Evolutionary conservation across 345 rosid species (phyloP).

Genomic region (Erysimum cheiranthoides): DNA sequence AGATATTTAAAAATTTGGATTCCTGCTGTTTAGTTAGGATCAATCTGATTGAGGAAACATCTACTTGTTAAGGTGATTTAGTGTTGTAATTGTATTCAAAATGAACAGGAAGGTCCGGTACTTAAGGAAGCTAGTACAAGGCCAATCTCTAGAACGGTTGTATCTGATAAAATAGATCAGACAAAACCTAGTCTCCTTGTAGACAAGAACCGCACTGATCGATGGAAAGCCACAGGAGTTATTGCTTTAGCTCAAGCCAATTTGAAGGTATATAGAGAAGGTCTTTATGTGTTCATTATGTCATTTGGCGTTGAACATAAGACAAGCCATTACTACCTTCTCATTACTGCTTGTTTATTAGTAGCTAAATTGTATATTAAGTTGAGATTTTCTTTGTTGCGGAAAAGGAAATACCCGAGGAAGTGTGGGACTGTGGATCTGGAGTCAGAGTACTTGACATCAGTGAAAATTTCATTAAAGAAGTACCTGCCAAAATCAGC

Average conservation of each 20-base stretch:
- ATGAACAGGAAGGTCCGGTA: conserved; percentile 72
- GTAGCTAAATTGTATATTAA: conserved; percentile 6
- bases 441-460: conserved; percentile 68
- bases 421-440: conserved; percentile 75
- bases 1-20: conserved; percentile 11
- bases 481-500: conserved; percentile 60
- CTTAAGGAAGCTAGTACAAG: conserved; percentile 65
- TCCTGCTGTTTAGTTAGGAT: conserved; percentile 14
- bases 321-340: background rate
- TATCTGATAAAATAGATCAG: conserved; percentile 27
- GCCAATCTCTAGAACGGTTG: conserved; percentile 55
- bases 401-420: conserved; percentile 70
- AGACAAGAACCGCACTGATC: conserved; percentile 57
- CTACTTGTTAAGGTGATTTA: background rate
- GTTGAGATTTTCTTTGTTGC: conserved; percentile 27
- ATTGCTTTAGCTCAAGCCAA: conserved; percentile 68
- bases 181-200: conserved; percentile 42
- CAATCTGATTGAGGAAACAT: conserved; percentile 21
- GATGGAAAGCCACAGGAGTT: conserved; percentile 86
- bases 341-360: background rate
- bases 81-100: background rate
- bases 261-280: conserved; percentile 61
- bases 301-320: conserved; percentile 7
- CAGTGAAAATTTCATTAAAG: conserved; percentile 63
- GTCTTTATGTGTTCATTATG: background rate